A percentile compares a stretch with the other conserved stretches of the same genome.
Conservation (phyloP, 208 protist genomes). For the Trypanosoma scelopori region DNA sequence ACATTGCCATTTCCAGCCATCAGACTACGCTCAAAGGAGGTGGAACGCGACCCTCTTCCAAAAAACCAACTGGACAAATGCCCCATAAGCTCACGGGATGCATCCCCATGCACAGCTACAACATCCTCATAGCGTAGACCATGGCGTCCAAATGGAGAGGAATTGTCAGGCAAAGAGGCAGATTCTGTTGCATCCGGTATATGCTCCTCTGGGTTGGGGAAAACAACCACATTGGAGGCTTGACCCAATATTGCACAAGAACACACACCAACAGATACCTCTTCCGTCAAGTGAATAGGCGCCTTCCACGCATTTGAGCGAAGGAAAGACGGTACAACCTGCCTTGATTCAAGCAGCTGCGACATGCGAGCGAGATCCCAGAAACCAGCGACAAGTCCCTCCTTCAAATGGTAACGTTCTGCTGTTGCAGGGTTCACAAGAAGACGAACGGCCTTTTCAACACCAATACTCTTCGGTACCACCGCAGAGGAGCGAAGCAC, state of each 20-base stretch:
- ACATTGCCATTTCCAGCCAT: slow-evolving; percentile 51
- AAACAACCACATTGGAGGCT: slow-evolving; percentile 66
- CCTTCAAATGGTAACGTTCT: slow-evolving; percentile 42
- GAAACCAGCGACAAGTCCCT: slow-evolving; percentile 44
- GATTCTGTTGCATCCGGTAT: slow-evolving; percentile 7
- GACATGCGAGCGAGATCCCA: slow-evolving; percentile 61
- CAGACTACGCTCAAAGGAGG: slow-evolving; percentile 21
- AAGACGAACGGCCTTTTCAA: slow-evolving; percentile 5
- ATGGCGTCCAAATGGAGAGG: background rate
- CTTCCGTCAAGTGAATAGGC: slow-evolving; percentile 33
- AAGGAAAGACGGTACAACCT: slow-evolving; percentile 68
- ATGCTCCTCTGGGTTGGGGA: slow-evolving; percentile 36
- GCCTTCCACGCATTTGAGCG: slow-evolving; percentile 43
- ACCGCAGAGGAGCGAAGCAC: slow-evolving; percentile 47
- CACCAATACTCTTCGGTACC: slow-evolving; percentile 1
- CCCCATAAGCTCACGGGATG: slow-evolving; percentile 43
- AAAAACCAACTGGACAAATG: slow-evolving; percentile 41
- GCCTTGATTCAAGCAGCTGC: slow-evolving; percentile 42
- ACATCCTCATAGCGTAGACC: slow-evolving; percentile 28
- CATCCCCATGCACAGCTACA: slow-evolving; percentile 50
- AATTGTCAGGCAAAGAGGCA: background rate
- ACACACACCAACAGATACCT: slow-evolving; percentile 27
- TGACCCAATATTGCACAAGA: slow-evolving; percentile 31
- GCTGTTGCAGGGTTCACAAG: slow-evolving; percentile 34
- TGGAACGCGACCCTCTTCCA: slow-evolving; percentile 23